Evolutionary conservation across 345 rosid genomes (phyloP).

Genomic region (Boechera retrofracta): DNA sequence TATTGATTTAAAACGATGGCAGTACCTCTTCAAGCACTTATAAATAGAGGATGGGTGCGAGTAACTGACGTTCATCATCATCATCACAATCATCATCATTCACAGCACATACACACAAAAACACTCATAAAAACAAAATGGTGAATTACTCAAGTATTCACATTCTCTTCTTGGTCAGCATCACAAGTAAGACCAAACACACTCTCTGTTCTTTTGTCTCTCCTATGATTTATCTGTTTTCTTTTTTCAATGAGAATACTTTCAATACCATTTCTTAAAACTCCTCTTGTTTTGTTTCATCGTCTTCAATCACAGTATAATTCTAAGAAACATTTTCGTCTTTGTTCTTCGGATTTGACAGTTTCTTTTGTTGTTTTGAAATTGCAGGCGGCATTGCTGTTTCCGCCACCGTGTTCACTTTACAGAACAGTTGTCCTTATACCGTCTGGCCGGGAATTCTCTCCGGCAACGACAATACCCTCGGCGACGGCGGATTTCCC

Average conservation of each 20-base stretch:
- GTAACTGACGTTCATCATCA: conserved; percentile 22
- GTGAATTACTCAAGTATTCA: conserved; percentile 7
- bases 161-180: conserved; percentile 21
- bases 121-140: background rate
- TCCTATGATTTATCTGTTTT: background rate
- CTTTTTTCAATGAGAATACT: background rate
- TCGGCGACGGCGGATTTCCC: conserved; percentile 76
- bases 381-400: conserved; percentile 38
- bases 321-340: background rate
- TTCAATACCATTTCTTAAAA: background rate
- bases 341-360: background rate
- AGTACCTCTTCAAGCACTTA: conserved; percentile 18
- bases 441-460: conserved; percentile 92
- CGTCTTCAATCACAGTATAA: background rate
- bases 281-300: background rate
- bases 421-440: conserved; percentile 70
- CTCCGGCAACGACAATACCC: conserved; percentile 62
- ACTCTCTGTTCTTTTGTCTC: conserved; percentile 10
- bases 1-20: background rate
- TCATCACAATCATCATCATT: background rate
- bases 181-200: conserved; percentile 35
- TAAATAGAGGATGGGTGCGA: conserved; percentile 22
- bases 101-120: background rate
- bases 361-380: background rate
- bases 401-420: conserved; percentile 67